Evolutionary conservation across 768 basidiomycete genomes (phyloP), one percentile per base, ranked within the genome.

Genomic region (Tubosaeta brunneosetosa): DNA sequence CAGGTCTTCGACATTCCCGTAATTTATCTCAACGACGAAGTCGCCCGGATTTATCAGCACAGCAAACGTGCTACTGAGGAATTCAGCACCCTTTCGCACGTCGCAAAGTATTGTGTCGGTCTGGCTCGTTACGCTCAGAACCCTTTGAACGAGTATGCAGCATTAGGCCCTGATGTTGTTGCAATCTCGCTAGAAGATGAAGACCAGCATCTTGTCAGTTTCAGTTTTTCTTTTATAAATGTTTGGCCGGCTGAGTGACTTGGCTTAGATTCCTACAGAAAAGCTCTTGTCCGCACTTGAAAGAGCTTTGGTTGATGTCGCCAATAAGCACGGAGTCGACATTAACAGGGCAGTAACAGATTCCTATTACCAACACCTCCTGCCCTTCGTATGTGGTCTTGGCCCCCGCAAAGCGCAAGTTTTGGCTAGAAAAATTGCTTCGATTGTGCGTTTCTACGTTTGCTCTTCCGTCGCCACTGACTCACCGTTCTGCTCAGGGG

Each of bases 271-370:
- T 38, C 85, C 94, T 0, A 77, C 74, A 56, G 94, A 97, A 61
- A 97, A 95, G 66, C 73, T 97, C 13, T 68, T 92, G 44, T 69
- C 76, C 6, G 82, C 85, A 1, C 81, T 97, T 37, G 97, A 99
- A 67, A 84, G 91, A 37, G 85, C 82, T 26, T 73, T 99, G 34
- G 91, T 97, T 51, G 94, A 97, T 66, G 77, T 91, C 26, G 87
- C 90, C 51, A 97, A 94, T 71, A 84, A 84, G 63, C 86, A 94
- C 55, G 97, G 97, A 29, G 94, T 98, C 42, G 94, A 98, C 66
- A 88, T 99, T 74, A 98, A 99, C 67, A 86, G 88, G 29, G 91
- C 92, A 32, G 85, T 93, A 16, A 83, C 84, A 2, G 92, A 97
- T 67, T 61, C 84, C 3, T 97, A 98, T 68, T 93, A 97, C 64